These are phyloP conservation scores for Irpex rosettiformis DNA, from an alignment of 1,284 basidiomycete genomes.

Conservation along the genomic window DNA sequence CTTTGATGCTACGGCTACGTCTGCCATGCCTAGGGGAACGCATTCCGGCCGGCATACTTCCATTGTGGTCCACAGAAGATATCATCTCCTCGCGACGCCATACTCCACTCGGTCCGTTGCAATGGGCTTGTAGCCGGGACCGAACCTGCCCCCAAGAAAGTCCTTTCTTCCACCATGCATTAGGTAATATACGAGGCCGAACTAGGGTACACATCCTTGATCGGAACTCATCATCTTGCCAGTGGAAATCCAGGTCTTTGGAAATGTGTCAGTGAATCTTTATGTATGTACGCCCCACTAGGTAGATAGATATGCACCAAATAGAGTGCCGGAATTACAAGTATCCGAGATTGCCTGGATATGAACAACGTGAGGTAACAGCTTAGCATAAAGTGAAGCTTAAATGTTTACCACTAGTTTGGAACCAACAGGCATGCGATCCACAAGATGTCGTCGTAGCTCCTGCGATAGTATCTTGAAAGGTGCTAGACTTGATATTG, in stretches of 20 bases:
- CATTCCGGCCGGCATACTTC: too few species aligned
- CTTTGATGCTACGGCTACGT: background rate
- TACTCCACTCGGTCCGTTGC: too few species aligned
- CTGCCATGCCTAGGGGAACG: too few species aligned
- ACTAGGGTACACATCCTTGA: background rate
- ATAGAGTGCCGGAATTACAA: constrained; percentile 1
- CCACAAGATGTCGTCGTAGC: background rate
- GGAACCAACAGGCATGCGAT: background rate
- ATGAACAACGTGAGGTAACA: background rate
- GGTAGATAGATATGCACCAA: background rate
- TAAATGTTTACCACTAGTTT: background rate
- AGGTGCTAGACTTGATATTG: too few species aligned
- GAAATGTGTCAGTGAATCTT: background rate
- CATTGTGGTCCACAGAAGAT: too few species aligned
- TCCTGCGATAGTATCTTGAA: background rate
- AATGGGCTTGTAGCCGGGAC: too few species aligned
- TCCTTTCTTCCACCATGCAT: background rate
- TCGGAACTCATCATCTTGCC: background rate
- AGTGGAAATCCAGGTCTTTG: background rate
- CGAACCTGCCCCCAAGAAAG: background rate
- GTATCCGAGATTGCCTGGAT: background rate
- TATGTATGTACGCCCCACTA: background rate
- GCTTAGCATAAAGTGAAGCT: background rate
- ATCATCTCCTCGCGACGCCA: too few species aligned
- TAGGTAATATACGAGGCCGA: background rate